Base-by-base conservation (phyloP, 257 asterid species). In the Ocimum tenuiflorum region DNA sequence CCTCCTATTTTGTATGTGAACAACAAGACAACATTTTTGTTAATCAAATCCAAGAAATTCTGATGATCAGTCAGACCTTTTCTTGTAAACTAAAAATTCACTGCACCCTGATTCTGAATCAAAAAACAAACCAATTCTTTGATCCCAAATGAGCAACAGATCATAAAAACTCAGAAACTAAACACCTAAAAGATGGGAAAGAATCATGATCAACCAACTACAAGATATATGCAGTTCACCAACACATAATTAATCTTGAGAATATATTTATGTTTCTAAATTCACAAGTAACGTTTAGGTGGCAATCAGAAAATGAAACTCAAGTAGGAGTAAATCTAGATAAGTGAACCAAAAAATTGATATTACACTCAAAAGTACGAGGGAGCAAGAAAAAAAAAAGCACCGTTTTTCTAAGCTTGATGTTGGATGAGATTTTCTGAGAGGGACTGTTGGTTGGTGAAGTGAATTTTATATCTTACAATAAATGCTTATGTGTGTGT, bases 131-230 rank as follows among this genome's bases (percentile, higher is more conserved):
- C 39, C 27, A 47, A 11, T 24, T 33, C 35, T 8, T 46, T 27
- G 46, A 74, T 53, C 64, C 64, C 6, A 51, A 11, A 41, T 14
- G n/a, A 36, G 35, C 8, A 49, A 14, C 17, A 59, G 53, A 60
- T 35, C 55, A 18, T 12, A 60, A 47, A 8, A n/a, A n/a, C n/a
- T n/a, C n/a, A n/a, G n/a, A 72, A 15, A 72, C 24, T 18, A 23
- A 8, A 33, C 8, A 46, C 33, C 12, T 18, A 17, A 57, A 36
- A 48, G 27, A 45, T 27, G 45, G 42, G 29, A 4, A 18, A 67
- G 20, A 54, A 66, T 0, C 17, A 61, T 71, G 70, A 59, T 56
- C 60, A 57, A 47, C 60, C 36, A 61, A 61, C 74, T 42, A 39
- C 22, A 10, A 55, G 23, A 22, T n/a, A 41, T 1, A 19, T 22